Evolutionary conservation across 139 green algal species (phyloP).

Genomic region (Protoeuglena noctilucae): DNA sequence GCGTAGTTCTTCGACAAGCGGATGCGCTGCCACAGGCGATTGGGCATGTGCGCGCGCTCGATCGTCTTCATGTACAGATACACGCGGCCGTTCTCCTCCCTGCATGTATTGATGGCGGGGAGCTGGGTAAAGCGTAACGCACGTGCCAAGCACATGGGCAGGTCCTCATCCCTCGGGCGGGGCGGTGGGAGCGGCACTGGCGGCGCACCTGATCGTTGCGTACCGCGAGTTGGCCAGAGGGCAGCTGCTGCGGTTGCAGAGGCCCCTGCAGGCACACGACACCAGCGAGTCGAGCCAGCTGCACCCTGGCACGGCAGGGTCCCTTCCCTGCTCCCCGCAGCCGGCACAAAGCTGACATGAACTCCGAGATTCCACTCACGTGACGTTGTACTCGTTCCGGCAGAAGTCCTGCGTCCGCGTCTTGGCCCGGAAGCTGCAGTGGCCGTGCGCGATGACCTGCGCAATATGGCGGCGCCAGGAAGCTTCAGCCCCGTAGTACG

Average conservation of each 20-base stretch:
- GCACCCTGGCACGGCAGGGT: too few relatives aligned
- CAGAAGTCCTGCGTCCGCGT: slow-evolving; percentile 90
- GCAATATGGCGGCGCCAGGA: not conserved
- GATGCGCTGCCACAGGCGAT: slow-evolving; percentile 88
- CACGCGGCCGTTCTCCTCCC: slow-evolving; percentile 34
- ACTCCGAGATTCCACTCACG: slow-evolving; percentile 21
- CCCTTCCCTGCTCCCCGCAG: too few relatives aligned
- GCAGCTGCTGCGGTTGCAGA: slow-evolving; percentile 83
- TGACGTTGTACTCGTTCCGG: slow-evolving; percentile 96
- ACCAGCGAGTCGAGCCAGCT: too few relatives aligned
- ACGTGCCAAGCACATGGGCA: too few relatives aligned
- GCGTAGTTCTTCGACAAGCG: slow-evolving; percentile 73
- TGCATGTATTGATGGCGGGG: slow-evolving; percentile 14
- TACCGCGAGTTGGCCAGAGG: slow-evolving; percentile 92
- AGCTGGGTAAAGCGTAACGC: too few relatives aligned
- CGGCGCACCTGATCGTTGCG: slow-evolving; percentile 65
- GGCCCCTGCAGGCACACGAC: too few relatives aligned
- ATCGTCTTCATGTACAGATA: slow-evolving; percentile 97
- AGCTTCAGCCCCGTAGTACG: not conserved
- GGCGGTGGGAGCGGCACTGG: too few relatives aligned
- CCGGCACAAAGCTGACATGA: not conserved
- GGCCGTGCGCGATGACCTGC: slow-evolving; percentile 87
- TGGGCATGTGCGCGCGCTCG: slow-evolving; percentile 86
- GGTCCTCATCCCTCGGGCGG: too few relatives aligned
- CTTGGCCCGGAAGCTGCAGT: slow-evolving; percentile 89